phyloP scores from a whole-genome alignment of 1,139 yeast species.

The Zygosaccharomyces pseudobailii region DNA sequence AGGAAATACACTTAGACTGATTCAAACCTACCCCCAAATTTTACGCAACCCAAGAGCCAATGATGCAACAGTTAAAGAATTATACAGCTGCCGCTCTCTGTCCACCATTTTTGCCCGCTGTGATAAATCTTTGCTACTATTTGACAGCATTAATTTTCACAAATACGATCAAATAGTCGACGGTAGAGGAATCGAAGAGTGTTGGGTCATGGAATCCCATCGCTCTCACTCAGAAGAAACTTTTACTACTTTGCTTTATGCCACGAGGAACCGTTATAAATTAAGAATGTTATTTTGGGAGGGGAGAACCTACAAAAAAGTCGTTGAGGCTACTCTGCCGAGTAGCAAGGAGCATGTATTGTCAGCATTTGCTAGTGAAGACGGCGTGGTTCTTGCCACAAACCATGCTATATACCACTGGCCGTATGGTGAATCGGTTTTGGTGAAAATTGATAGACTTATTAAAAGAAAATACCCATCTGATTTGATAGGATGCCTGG shows the following conservation, averaged over 20 bases:
- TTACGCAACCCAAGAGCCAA: conserved; percentile 17
- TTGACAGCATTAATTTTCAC: conserved; percentile 30
- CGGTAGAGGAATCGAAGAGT: conserved; percentile 26
- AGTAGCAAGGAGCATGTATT: conserved; percentile 19
- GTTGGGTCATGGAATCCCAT: conserved; percentile 23
- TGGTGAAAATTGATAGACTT: conserved; percentile 20
- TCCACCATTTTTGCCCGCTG: conserved; percentile 30
- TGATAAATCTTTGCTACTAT: conserved; percentile 22
- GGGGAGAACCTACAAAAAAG: conserved; percentile 23
- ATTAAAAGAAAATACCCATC: conserved; percentile 21
- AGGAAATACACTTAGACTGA: conserved; percentile 17
- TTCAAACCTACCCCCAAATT: conserved; percentile 27
- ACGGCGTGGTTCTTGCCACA: conserved; percentile 23
- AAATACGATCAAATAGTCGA: conserved; percentile 32
- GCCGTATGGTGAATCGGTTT: conserved; percentile 14
- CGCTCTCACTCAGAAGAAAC: conserved; percentile 7
- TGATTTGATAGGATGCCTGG: conserved; percentile 19
- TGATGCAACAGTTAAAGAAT: conserved; percentile 15
- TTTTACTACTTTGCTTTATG: conserved; percentile 23
- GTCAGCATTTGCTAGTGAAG: conserved; percentile 16
- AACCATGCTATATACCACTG: conserved; percentile 25
- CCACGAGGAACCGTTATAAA: conserved; percentile 18
- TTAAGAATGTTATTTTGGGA: conserved; percentile 29
- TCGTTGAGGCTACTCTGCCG: conserved; percentile 24
- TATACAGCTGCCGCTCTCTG: conserved; percentile 24